Conservation (phyloP, 2,329 filamentous ascomycete species). For the Cladosporium phlei region DNA sequence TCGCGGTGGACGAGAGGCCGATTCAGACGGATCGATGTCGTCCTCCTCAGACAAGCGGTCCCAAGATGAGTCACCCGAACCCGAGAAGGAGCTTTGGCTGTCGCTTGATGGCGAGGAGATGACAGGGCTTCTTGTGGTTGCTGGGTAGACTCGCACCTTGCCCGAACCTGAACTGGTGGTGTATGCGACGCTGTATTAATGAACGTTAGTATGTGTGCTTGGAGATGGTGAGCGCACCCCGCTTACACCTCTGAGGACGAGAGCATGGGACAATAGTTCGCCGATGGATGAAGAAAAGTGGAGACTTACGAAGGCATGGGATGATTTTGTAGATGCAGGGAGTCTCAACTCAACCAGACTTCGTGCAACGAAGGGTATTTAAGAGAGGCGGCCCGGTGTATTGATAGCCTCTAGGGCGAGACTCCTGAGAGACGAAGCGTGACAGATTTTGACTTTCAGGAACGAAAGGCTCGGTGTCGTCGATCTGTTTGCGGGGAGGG, state of each 20-base stretch:
- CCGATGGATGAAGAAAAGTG: conserved; percentile 1
- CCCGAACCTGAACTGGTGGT: conserved; percentile 14
- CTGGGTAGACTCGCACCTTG: conserved; percentile 9
- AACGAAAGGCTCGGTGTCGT: conserved; percentile 11
- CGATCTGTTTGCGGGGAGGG: conserved; percentile 11
- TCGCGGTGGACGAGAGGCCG: conserved; percentile 40
- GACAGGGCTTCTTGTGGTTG: conserved; percentile 23
- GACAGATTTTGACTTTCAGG: conserved; percentile 16
- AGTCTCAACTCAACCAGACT: conserved; percentile 20
- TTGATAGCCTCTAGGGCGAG: conserved; percentile 7
- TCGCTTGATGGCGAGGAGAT: conserved; percentile 28
- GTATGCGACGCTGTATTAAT: conserved; percentile 7
- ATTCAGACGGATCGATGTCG: conserved; percentile 48
- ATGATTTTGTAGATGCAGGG: conserved; percentile 17
- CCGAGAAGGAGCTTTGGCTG: conserved; percentile 22
- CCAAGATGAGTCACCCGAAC: conserved; percentile 30
- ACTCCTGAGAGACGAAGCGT: conserved; percentile 3
- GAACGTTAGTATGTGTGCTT: too few relatives aligned
- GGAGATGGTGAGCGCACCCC: too few relatives aligned
- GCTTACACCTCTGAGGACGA: not conserved
- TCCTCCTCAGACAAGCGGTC: conserved; percentile 31
- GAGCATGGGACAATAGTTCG: conserved; percentile 8
- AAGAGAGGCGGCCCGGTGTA: conserved; percentile 19
- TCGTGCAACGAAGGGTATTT: conserved; percentile 21
- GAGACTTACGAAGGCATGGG: conserved; percentile 24